Evolutionary conservation across 208 protist species (phyloP), one percentile per base, ranked within the genome.

Genomic region (Leptomonas seymouri): DNA sequence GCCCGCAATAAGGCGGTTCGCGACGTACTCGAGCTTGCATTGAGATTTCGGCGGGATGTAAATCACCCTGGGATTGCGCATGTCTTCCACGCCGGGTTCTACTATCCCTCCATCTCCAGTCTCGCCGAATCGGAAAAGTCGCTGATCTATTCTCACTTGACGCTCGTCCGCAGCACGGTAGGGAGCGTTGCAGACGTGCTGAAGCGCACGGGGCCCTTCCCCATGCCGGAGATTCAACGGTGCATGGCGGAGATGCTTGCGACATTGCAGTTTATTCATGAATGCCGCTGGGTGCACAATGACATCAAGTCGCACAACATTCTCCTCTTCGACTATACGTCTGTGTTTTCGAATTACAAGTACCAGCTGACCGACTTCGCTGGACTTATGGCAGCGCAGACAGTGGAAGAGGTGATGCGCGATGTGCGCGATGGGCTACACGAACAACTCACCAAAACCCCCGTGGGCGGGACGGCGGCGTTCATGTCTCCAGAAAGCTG

Each of bases 291-390:
- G 15, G 86, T 90, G 3, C 90, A 96, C 80, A 93, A 93, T 55
- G 91, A 96, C 56, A 44, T 96, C 18, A 96, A 96, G 64, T 86
- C 91, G 15, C 87, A 85, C 31, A 96, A 96, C 63, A 90, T 94
- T 72, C 65, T 96, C 2, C 42, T 93, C 39, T 86, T 85, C 21
- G 72, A 74, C 23, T 21, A 50, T 0, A n/a, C 60, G 6, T 59
- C 27, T 11, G 18, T 28, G 41, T 67, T 61, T 30, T 67, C 41
- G 7, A 45, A 71, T 34, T 67, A 61, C 27, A 61, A 62, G 23
- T 91, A 86, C 67, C 91, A 93, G 50, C 67, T 95, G 12, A 62
- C 77, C 18, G 90, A 95, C 62, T 78, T 93, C 41, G 76, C 78
- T 3, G 50, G 65, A 25, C 15, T 81, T 34, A 31, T 36, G 4